Evolutionary conservation across 768 basidiomycete genomes (phyloP), one percentile per base, ranked within the genome.

Genomic region (Lactifluus echinatus): DNA sequence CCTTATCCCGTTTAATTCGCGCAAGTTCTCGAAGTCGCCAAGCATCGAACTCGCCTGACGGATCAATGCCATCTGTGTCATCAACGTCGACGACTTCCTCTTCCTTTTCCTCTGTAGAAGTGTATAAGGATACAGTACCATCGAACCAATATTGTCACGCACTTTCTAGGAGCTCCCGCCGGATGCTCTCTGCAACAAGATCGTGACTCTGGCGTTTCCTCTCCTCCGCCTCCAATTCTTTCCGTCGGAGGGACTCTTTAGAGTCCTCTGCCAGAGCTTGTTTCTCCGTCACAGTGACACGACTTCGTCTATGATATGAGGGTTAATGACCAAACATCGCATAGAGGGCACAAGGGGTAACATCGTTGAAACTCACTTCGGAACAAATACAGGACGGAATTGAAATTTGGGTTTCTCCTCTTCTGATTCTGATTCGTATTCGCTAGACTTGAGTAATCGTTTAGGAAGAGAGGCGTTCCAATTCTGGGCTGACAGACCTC

Each of bases 1-100:
- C 92, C 70, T 94, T 91, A 72, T 99, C 96, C 53, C 85, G 81
- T 71, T 95, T 92, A 60, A 99, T 89, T 59, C 96, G 80, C n/a
- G 78, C 84, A 8, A 99, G 79, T 69, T 99, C 96, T 58, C 96
- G 83, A 48, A 97, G 71, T 55, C 96, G 81, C 96, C 96, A 99
- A 3, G 87, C 90, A 66, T 97, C 94, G 64, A 99, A 99, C 70
- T 98, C 96, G 51, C 70, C 84, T 15, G 80, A 78, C 2, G 93
- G 89, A 66, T 97, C 93, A 47, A 93, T 68, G 1, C 90, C 95
- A 65, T 99, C 96, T 4, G 91, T 89, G 69, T 99, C 96, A 71
- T 98, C 94, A 0, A 98, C 80, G 60, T 97, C 93, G 2, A 89
- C 89, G 33, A 88, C 72, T 19, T 84, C 70, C 24, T 87, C 87